Conservation (phyloP, 1,284 basidiomycete genomes). For the Filobasidium uniguttulatum region DNA sequence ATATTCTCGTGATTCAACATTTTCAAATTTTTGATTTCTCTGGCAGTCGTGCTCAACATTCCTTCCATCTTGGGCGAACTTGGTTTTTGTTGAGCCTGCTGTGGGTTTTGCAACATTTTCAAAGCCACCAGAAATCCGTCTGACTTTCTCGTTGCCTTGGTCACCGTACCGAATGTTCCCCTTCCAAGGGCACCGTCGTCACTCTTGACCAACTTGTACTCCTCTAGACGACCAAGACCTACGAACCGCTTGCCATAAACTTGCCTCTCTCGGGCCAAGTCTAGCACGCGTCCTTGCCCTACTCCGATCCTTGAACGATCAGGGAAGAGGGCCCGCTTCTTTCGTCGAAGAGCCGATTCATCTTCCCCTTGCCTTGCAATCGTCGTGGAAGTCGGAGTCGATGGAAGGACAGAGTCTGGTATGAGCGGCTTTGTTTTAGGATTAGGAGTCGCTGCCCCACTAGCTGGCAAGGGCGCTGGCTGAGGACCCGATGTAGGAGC, state of each 20-base stretch:
- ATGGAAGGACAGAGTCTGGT: conserved; percentile 16
- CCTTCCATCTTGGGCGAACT: conserved; percentile 10
- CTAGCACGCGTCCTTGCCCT: conserved; percentile 35
- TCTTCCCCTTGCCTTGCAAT: background rate
- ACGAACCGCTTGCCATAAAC: conserved; percentile 55
- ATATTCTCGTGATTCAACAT: conserved; percentile 71
- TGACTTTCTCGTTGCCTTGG: conserved; percentile 58
- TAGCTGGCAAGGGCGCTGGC: conserved; percentile 22
- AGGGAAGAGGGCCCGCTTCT: conserved; percentile 25
- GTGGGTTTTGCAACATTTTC: conserved; percentile 93
- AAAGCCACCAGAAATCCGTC: conserved; percentile 64
- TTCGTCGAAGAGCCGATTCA: conserved; percentile 18
- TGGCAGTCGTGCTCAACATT: conserved; percentile 76
- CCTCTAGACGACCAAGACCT: conserved; percentile 61
- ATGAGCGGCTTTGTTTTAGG: conserved; percentile 21
- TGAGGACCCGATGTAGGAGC: conserved; percentile 30
- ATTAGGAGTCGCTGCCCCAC: conserved; percentile 26
- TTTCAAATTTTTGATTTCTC: conserved; percentile 98
- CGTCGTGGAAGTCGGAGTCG: conserved; percentile 18
- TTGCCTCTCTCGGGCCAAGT: conserved; percentile 41
- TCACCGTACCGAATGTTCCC: conserved; percentile 88
- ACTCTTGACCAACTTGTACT: conserved; percentile 48
- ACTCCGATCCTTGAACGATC: conserved; percentile 1
- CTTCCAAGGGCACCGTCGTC: conserved; percentile 71
- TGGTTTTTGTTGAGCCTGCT: conserved; percentile 63